A percentile compares a stretch with the other conserved stretches of the same genome.
Evolutionary conservation across 2,329 filamentous ascomycete genomes (phyloP).

Genomic region (Pseudocercospora pini-densiflorae): DNA sequence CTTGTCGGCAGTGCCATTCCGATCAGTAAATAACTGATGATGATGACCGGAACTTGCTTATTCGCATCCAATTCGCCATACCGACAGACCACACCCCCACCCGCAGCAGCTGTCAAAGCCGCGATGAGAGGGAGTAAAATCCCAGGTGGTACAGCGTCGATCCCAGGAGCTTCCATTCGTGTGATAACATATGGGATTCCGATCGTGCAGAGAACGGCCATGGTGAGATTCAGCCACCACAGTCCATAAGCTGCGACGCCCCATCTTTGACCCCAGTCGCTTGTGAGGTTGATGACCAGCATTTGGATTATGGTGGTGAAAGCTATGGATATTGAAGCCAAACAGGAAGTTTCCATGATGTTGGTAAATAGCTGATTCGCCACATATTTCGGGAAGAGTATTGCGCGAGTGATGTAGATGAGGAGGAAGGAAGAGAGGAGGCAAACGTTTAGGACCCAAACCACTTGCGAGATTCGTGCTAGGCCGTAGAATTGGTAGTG

Average conservation of each 20-base stretch:
- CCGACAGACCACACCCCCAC: conserved; percentile 22
- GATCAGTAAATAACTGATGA: conserved; percentile 23
- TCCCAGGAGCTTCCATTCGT: conserved; percentile 7
- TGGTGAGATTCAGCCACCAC: conserved; percentile 22
- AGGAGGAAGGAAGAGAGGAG: conserved; percentile 13
- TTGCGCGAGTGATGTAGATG: conserved; percentile 13
- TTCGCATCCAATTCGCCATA: conserved; percentile 19
- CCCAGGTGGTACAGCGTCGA: conserved; percentile 14
- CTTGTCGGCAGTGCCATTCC: conserved; percentile 16
- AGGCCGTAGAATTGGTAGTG: conserved; percentile 25
- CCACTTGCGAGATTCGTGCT: conserved; percentile 16
- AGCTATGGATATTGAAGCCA: conserved; percentile 21
- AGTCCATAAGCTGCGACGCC: conserved; percentile 20
- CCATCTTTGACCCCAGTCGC: conserved; percentile 5
- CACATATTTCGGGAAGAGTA: conserved; percentile 17
- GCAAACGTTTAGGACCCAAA: conserved; percentile 22
- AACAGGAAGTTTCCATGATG: conserved; percentile 22
- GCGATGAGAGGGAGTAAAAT: conserved; percentile 21
- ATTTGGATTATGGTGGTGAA: conserved; percentile 23
- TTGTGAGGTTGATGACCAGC: conserved; percentile 19
- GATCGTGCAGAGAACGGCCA: conserved; percentile 14
- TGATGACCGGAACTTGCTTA: conserved; percentile 23
- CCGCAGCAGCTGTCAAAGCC: conserved; percentile 17
- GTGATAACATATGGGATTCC: conserved; percentile 22
- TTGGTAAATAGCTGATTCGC: neutral